Evolutionary conservation across 2,329 filamentous ascomycete species (phyloP), one percentile per base, ranked within the genome.

Genomic region (Coleophoma crateriformis): DNA sequence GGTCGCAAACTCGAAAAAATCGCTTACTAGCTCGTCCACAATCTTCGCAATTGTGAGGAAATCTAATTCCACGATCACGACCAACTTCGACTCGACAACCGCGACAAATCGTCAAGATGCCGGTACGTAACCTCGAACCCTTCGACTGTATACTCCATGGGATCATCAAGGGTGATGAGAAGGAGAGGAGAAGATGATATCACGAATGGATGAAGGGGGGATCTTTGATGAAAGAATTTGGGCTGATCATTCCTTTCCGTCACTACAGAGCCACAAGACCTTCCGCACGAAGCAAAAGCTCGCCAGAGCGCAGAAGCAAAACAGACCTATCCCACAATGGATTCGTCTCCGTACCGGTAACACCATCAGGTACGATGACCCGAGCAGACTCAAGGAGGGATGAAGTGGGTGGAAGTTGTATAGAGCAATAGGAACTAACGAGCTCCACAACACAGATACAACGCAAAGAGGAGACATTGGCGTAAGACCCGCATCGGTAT

Each of bases 261-360:
- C 56, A 52, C 27, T 54, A 71, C 74, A 97, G 92, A 92, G 87
- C 87, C 90, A 99, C 82, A 99, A 99, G 87, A 89, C 91, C 74
- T 99, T 99, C 90, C 88, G 91, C 76, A 96, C 91, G 79, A 99
- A 99, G 91, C 88, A 95, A 79, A 99, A 99, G 94, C 90, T 99
- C 81, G 94, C 94, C 73, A 96, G 92, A 84, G 94, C 94, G 74
- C 92, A 97, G 84, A 97, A 96, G 86, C 92, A 97, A 84, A 99
- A 99, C 87, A 88, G 94, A 75, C 94, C 94, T 67, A 96, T 99
- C 74, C 94, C 94, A 64, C 94, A 99, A 84, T 99, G 94, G 94
- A 97, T 99, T 75, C 88, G 94, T 74, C 85, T 99, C 71, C 87
- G 92, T 75, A 97, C 94, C 69, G 87, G 85, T 77, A 99, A 99